Base-by-base conservation (phyloP, 2,329 filamentous ascomycete species). In the Phialophora expanda region DNA sequence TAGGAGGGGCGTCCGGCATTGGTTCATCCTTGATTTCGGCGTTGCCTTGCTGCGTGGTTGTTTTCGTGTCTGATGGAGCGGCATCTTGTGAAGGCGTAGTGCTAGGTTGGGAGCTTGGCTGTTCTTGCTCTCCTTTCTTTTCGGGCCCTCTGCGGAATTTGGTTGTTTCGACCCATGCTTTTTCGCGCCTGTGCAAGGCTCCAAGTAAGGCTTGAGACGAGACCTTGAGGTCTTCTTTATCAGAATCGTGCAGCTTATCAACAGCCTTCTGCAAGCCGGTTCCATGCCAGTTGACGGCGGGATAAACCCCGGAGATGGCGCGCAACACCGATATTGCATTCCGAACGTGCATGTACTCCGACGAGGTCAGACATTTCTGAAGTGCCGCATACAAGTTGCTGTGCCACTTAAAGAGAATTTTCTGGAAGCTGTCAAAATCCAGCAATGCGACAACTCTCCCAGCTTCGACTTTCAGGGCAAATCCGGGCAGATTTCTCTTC, bases 271-370 rank as follows among this genome's bases (percentile, higher is more conserved):
- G 73, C 73, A 82, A 78, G 59, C 78, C 75, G 20, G 74, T 74
- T 38, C 92, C 95, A 84, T 96, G 94, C 77, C 92, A 95, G 74
- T 96, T 92, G 65, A 98, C 87, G 17, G 89, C 90, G 3, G 95
- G 96, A 83, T 97, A 99, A 73, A 88, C 85, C 58, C 92, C 88
- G 26, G 92, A 86, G 56, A 97, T 84, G 11, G 87, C 85, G 75
- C 95, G 96, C 66, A 99, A 83, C 3, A 98, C 85, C 65, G 90
- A 95, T 71, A 98, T 96, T 53, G 93, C 92, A 76, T 99, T 99
- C 62, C 94, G 89, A 75, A 98, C 96, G 77, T 97, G 93, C 90
- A 97, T 97, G 86, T 95, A 99, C 78, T 98, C 94, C 34, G 87
- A 88, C 30, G 90, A 89, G 20, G 87, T 87, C 55, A 99, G 84